These are phyloP conservation scores for Aspergillus chevalieri DNA, from an alignment of 2,329 filamentous ascomycete genomes.

Conservation along the genomic window DNA sequence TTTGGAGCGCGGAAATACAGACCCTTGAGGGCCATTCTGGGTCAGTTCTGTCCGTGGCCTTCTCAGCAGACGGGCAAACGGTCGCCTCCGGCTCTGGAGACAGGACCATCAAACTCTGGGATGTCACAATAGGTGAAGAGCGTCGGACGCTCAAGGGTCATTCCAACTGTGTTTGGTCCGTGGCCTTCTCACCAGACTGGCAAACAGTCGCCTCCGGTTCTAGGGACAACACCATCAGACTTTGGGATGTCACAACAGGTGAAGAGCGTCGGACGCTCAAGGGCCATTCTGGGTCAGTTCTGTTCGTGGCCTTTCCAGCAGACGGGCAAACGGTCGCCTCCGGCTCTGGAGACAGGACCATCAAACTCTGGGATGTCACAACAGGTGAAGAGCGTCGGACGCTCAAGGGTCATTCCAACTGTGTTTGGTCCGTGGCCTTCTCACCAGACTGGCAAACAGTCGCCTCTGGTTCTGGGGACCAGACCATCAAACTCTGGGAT, in stretches of 20 bases:
- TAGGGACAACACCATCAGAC: slow-evolving; percentile 5
- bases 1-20: slow-evolving; percentile 17
- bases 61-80: slow-evolving; percentile 14
- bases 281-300: slow-evolving; percentile 7
- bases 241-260: slow-evolving; percentile 9
- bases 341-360: slow-evolving; percentile 10
- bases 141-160: slow-evolving; percentile 1
- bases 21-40: slow-evolving; percentile 17
- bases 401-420: not conserved
- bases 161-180: slow-evolving; percentile 3
- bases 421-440: slow-evolving; percentile 11
- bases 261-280: slow-evolving; percentile 5
- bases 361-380: slow-evolving; percentile 9
- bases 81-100: slow-evolving; percentile 17
- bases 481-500: slow-evolving; percentile 8
- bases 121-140: not conserved
- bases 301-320: slow-evolving; percentile 15
- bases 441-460: not conserved
- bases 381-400: not conserved
- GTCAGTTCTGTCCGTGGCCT: slow-evolving; percentile 8
- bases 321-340: slow-evolving; percentile 14
- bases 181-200: slow-evolving; percentile 22
- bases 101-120: slow-evolving; percentile 10
- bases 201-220: slow-evolving; percentile 2
- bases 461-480: slow-evolving; percentile 7